Evolutionary conservation across 441 rosid species (phyloP).

Genomic region (Omphalea diandra): DNA sequence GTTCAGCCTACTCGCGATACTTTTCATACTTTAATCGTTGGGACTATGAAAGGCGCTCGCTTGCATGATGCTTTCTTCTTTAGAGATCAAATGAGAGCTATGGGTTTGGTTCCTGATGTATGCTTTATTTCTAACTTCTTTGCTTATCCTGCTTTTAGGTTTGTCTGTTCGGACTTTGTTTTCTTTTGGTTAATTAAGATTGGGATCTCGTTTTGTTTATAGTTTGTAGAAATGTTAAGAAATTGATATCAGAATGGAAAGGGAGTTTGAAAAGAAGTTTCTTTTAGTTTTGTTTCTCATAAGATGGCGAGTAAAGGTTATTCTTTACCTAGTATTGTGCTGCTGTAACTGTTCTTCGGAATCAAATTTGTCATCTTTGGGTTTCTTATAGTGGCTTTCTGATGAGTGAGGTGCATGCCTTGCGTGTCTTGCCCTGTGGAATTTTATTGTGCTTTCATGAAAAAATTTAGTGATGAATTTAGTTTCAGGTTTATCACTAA

Average conservation of each 20-base stretch:
- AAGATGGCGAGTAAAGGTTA: not conserved
- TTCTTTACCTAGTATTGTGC: not conserved
- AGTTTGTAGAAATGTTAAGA: not conserved
- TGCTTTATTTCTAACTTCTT: constrained; percentile 13
- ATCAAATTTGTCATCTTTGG: not conserved
- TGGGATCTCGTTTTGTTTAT: not conserved
- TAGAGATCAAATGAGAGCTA: constrained; percentile 78
- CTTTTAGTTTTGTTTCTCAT: not conserved
- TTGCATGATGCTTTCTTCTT: constrained; percentile 81
- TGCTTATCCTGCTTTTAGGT: not conserved
- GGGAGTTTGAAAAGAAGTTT: not conserved
- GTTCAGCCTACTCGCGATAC: constrained; percentile 80
- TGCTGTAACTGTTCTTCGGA: not conserved
- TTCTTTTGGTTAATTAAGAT: not conserved
- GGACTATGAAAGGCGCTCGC: constrained; percentile 87
- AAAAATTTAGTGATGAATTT: not conserved
- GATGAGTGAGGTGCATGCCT: not conserved
- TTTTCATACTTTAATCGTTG: constrained; percentile 72
- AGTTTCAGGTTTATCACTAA: not conserved
- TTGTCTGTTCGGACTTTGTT: not conserved
- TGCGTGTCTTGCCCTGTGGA: not conserved
- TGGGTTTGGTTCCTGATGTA: constrained; percentile 95
- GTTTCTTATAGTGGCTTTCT: not conserved
- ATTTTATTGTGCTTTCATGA: not conserved
- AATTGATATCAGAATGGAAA: not conserved